phyloP scores from a whole-genome alignment of 2,329 filamentous ascomycete genomes.

The Mollisiaceae sp. region DNA sequence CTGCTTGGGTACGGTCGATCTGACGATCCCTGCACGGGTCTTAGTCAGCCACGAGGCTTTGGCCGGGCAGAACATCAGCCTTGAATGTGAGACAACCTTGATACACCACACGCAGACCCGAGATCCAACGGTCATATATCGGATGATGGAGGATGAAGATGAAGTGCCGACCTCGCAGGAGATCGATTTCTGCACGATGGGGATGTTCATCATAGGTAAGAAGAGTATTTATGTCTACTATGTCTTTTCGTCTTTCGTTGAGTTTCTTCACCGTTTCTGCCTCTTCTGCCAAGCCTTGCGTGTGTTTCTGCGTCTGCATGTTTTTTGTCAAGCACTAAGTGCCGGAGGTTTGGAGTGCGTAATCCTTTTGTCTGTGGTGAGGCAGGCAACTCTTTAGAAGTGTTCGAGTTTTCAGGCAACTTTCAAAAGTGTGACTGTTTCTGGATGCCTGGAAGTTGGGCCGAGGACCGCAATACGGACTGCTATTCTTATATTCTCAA shows the following conservation, averaged over 20 bases:
- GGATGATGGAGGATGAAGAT: conserved; percentile 37
- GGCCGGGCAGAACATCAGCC: conserved; percentile 8
- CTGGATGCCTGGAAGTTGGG: not conserved
- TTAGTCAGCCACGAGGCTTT: not conserved
- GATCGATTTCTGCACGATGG: conserved; percentile 71
- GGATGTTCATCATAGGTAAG: conserved; percentile 77
- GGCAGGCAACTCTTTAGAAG: not conserved
- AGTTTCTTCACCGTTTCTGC: not conserved
- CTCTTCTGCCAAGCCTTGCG: conserved; percentile 9
- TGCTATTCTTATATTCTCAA: not conserved
- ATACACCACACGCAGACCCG: conserved; percentile 15
- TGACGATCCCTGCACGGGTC: not conserved
- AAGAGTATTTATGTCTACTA: conserved; percentile 15
- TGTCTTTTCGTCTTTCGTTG: conserved; percentile 14
- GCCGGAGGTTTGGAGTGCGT: not conserved
- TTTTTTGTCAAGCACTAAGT: not conserved
- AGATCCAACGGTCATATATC: conserved; percentile 16
- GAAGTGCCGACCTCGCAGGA: conserved; percentile 43
- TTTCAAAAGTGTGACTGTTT: not conserved
- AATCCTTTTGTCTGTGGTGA: not conserved
- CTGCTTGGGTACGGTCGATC: not conserved
- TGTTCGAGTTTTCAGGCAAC: not conserved
- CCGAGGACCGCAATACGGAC: not conserved
- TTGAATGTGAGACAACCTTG: conserved; percentile 23
- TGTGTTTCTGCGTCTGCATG: not conserved